A percentile compares a stretch with the other conserved stretches of the same genome.
These are phyloP conservation scores for Gaultheria prostrata DNA, from an alignment of 148 eudicot species.

Conservation along the genomic window DNA sequence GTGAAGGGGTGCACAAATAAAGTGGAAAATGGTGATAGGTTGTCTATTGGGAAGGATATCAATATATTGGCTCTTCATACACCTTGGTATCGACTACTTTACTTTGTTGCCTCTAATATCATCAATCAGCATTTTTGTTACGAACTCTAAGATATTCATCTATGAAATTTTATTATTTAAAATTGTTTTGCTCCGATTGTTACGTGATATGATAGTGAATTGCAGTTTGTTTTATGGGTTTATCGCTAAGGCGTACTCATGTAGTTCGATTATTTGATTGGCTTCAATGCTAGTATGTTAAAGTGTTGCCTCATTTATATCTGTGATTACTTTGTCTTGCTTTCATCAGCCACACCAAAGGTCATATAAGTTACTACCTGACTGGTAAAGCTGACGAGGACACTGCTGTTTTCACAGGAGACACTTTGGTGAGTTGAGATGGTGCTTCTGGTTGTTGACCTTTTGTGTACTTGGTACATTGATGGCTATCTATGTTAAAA, in stretches of 20 bases:
- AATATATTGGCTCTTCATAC: conserved; percentile 76
- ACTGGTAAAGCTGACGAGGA: conserved; percentile 75
- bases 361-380: conserved; percentile 92
- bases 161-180: background rate
- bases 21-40: conserved; percentile 78
- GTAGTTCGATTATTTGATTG: background rate
- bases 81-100: conserved; percentile 54
- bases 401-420: conserved; percentile 96
- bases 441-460: background rate
- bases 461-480: conserved; percentile 4
- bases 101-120: background rate
- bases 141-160: background rate
- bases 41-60: conserved; percentile 61
- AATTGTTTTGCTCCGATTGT: background rate
- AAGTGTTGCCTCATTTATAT: background rate
- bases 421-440: conserved; percentile 65
- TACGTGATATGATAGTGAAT: background rate
- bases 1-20: conserved; percentile 80
- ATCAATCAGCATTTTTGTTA: background rate
- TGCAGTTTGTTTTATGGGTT: background rate
- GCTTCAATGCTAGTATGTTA: background rate
- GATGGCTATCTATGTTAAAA: background rate
- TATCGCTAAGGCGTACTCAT: background rate
- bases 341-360: conserved; percentile 83
- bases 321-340: conserved; percentile 17